These are phyloP conservation scores for Lenzites betulinus DNA, from an alignment of 768 basidiomycete genomes.

Conservation along the genomic window DNA sequence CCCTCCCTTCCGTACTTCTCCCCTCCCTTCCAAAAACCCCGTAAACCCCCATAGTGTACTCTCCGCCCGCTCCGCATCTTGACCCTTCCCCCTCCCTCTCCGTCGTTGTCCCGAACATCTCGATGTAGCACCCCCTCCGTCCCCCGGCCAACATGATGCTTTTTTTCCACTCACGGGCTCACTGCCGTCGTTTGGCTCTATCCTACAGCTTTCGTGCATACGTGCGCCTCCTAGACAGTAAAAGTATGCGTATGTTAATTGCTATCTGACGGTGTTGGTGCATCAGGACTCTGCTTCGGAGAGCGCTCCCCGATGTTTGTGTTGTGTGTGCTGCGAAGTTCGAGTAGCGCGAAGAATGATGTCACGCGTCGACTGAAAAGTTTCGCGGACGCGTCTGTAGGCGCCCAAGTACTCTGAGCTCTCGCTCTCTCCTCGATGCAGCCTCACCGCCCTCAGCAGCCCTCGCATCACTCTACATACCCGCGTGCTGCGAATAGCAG, in stretches of 20 bases:
- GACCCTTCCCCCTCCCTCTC: neutral
- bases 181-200: slow-evolving; percentile 23
- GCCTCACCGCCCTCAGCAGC: slow-evolving; percentile 8
- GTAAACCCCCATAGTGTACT: slow-evolving; percentile 17
- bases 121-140: slow-evolving; percentile 18
- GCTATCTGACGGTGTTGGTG: slow-evolving; percentile 25
- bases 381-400: slow-evolving; percentile 5
- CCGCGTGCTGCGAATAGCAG: neutral
- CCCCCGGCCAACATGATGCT: slow-evolving; percentile 22
- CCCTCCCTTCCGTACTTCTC: neutral
- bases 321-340: too few species aligned
- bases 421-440: slow-evolving; percentile 10
- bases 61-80: slow-evolving; percentile 4
- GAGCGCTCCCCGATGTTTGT: neutral
- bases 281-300: slow-evolving; percentile 21
- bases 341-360: neutral
- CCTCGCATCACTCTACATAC: neutral
- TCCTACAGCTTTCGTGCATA: slow-evolving; percentile 31
- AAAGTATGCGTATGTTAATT: slow-evolving; percentile 36
- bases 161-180: slow-evolving; percentile 20
- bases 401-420: neutral
- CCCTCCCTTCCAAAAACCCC: slow-evolving; percentile 8
- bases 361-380: slow-evolving; percentile 10
- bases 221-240: slow-evolving; percentile 33
- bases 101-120: slow-evolving; percentile 11